Evolutionary conservation across 116 monocot genomes (phyloP).

Genomic region (Dioscorea cayenensis): DNA sequence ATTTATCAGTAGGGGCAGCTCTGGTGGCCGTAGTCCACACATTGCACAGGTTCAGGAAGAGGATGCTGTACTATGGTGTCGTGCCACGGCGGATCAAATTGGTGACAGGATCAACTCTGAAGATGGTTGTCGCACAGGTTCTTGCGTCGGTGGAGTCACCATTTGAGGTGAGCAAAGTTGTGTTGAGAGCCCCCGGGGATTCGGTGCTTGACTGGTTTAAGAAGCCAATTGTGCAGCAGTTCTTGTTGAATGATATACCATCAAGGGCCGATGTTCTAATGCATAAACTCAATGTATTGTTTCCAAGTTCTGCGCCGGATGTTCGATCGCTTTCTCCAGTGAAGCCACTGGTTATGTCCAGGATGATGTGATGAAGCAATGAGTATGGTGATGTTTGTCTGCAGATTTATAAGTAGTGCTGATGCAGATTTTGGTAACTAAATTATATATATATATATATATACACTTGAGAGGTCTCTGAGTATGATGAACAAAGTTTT

Average conservation of each 20-base stretch:
- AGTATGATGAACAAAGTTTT: too few species aligned
- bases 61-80: constrained; percentile 96
- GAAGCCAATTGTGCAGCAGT: constrained; percentile 87
- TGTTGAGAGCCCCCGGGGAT: constrained; percentile 67
- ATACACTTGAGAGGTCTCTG: too few species aligned
- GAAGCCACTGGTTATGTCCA: constrained; percentile 23
- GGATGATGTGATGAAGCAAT: constrained; percentile 9
- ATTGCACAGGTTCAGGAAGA: constrained; percentile 92
- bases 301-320: constrained; percentile 73
- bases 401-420: too few species aligned
- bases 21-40: constrained; percentile 83
- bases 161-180: constrained; percentile 85
- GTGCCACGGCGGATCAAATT: constrained; percentile 87
- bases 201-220: constrained; percentile 73
- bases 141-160: constrained; percentile 74
- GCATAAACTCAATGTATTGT: constrained; percentile 74
- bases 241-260: constrained; percentile 76
- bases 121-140: constrained; percentile 77
- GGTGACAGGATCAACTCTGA: constrained; percentile 84
- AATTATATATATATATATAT: too few species aligned
- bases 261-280: constrained; percentile 62
- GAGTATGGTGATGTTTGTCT: too few species aligned
- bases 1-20: constrained; percentile 87
- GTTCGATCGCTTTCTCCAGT: constrained; percentile 37
- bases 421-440: too few species aligned